phyloP scores from a whole-genome alignment of 441 rosid species.

The Gossypium davidsonii region DNA sequence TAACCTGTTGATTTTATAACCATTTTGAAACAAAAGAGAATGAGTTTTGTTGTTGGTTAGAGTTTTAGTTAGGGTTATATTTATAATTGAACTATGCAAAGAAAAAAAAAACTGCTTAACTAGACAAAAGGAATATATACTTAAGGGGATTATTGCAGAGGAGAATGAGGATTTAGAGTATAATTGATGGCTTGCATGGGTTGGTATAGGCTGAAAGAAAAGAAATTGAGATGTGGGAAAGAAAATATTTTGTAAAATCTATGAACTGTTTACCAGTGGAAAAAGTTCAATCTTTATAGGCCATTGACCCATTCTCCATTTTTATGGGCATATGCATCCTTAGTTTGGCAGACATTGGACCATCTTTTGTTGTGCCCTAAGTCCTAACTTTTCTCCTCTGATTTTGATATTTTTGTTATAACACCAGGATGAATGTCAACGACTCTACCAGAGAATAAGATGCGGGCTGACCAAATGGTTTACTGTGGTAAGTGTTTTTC shows the following conservation, averaged over 20 bases:
- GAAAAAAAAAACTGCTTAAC: background rate
- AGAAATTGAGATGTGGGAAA: background rate
- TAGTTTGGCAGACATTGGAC: background rate
- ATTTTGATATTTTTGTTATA: slow-evolving; percentile 22
- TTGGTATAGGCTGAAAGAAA: background rate
- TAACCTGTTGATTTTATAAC: background rate
- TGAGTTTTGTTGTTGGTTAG: background rate
- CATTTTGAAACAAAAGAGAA: background rate
- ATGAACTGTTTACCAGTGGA: background rate
- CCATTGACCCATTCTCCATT: background rate
- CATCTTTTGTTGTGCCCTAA: background rate
- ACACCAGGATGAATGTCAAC: slow-evolving; percentile 85
- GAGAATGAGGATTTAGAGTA: background rate
- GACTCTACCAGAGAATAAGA: slow-evolving; percentile 60
- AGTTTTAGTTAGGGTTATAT: background rate
- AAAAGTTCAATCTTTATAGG: background rate
- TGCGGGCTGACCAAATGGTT: slow-evolving; percentile 60
- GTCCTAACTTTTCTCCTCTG: background rate
- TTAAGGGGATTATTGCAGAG: background rate
- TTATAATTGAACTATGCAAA: background rate
- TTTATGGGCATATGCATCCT: background rate
- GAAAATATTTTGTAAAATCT: background rate
- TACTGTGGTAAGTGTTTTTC: slow-evolving; percentile 62
- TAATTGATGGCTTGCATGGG: background rate
- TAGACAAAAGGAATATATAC: background rate